Evolutionary conservation across 352 stramenopile species (phyloP), one percentile per base, ranked within the genome.

Genomic region (Globisporangium parvum): DNA sequence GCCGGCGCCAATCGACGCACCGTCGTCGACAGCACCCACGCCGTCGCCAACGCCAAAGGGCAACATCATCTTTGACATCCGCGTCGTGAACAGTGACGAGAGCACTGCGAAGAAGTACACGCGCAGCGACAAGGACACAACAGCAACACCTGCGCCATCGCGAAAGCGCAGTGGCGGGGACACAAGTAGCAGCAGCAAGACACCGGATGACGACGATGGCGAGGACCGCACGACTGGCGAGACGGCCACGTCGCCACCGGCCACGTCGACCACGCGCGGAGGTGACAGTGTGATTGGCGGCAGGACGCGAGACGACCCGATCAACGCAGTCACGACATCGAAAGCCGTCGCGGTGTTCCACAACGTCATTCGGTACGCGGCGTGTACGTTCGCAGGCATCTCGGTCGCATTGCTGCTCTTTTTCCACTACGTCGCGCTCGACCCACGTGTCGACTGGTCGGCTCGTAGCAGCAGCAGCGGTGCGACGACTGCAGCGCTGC

Each of bases 361-460:
- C 59, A 67, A 83, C 47, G 73, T 77, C 41, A 45, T 85, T 51
- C 69, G 74, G 0, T 85, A 83, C 49, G 58, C 67, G 14, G 68
- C 71, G 3, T 71, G 72, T 0, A 73, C 73, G 3, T 81, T 87
- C 18, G 77, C 77, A n/a, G 77, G 76, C 28, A 75, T 87, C 31
- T 87, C 78, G 1, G 71, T 87, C 20, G 75, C 73, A 23, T 45
- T 91, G 44, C 65, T 88, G 26, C 57, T 77, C 9, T 75, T 80
- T 33, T 86, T 88, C 57, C 79, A 88, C 55, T 83, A 81, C 47
- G 67, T 80, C 17, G 70, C 77, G 9, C 60, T 85, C 40, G 77
- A 91, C 45, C 50, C 65, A 10, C 62, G 66, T 17, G 54, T 75
- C 12, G 53, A 70, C 37, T 84, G 63, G 68, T 63, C 67, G 8